Base-by-base conservation (phyloP, 768 basidiomycete genomes). In the Pleurotus eryngii region DNA sequence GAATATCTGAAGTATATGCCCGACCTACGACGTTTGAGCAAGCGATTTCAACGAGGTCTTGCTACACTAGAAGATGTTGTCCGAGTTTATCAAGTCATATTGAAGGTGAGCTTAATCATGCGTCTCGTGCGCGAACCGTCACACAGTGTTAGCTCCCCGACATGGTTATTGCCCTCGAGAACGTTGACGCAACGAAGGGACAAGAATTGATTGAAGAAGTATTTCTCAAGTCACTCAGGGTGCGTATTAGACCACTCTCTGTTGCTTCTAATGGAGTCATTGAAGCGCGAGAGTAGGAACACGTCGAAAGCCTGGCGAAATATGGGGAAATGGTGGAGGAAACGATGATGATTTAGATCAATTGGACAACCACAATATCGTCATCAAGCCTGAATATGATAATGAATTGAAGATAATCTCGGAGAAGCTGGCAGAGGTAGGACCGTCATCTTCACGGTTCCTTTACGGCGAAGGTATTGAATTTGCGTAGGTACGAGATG, bases 281-380 rank as follows among this genome's bases (percentile, higher is more conserved):
- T 39, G 18, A 15, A 17, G 11, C 8, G 8, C 22, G 0, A 20
- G 46, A 8, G 35, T 62, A 95, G 93, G 79, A 86, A 61, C 80
- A 83, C 60, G 72, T 81, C 15, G 70, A 68, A 0, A 85, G 75
- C 50, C 81, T 98, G 4, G 77, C 76, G 11, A 92, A 92, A 66
- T 96, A 95, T 64, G 78, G 81, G 2, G 91, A 95, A 59, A 95
- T 98, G 91, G 95, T 98, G 2, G 94, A 98, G 68, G 86, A 92
- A 60, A 98, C 97, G 0, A 83, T 99, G n/a, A n/a, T 43, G 97
- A 99, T 65, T 82, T 98, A 15, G 84, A 86, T 18, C 85, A 95
- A 57, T 80, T 97, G 5, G 87, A 90, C 27, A 80, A 81, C 12
- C 93, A 98, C 70, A 90, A 89, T 63, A 94, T 89, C 65, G 87